Evolutionary conservation across 345 rosid species (phyloP), one percentile per base, ranked within the genome.

Genomic region (Brassica cretica): DNA sequence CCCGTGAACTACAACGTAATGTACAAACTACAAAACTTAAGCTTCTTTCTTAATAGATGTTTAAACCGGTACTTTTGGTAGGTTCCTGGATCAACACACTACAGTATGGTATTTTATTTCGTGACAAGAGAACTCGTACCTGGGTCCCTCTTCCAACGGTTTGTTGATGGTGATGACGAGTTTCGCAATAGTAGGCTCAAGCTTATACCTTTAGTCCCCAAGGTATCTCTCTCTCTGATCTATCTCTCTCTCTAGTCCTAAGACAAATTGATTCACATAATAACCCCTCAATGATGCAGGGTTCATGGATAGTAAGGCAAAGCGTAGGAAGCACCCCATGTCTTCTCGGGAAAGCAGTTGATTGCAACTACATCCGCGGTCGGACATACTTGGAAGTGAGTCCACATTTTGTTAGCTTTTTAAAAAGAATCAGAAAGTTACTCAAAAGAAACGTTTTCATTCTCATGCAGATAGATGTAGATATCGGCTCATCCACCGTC

Each of bases 301-400:
- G 99, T 11, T 96, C 99, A 27, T 96, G 99, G 99, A 93, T 96
- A 63, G 99, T 96, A 66, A 90, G 97, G 55, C 99, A 96, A 83
- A 96, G 99, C 74, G 99, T 90, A 70, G 99, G 99, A 78, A 96
- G 97, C 85, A 96, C 97, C 24, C 97, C 99, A 5, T 96, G 99
- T 81, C 86, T 96, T 68, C 80, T 96, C 78, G 99, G 99, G 29
- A 93, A 93, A 81, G 97, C 98, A 32, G 95, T 96, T 68, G 99
- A 96, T 77, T 89, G 97, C 90, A 96, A 85, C 82, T 96, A 96
- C 79, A 88, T 93, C 30, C 97, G 97, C 14, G 88, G 92, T 74
- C 86, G 89, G 11, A 84, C 88, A 44, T 96, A 96, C 84, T 86
- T 96, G 21, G 99, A 96, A 78, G 98, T 91, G 78, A 86, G 75